Conservation (phyloP, 768 basidiomycete species). For the Filobasidium floriforme region DNA sequence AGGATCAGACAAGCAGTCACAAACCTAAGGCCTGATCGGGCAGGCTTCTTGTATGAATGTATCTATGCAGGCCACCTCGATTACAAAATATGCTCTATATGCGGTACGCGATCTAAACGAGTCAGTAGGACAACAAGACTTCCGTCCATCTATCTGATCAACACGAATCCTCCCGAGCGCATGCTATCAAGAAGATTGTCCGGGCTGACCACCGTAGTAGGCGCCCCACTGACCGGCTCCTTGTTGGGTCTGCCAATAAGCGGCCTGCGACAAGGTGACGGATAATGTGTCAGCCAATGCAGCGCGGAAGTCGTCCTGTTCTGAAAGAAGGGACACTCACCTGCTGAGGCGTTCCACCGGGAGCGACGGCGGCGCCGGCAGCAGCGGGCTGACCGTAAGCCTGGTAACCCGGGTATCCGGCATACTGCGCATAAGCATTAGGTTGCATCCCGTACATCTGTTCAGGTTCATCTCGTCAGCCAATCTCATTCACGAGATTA, state of each 20-base stretch:
- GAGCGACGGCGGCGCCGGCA: neutral
- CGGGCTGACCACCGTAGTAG: slow-evolving; percentile 25
- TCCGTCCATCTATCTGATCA: too few relatives aligned
- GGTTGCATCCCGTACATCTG: slow-evolving; percentile 89
- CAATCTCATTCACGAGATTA: too few relatives aligned
- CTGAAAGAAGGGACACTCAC: slow-evolving; percentile 1
- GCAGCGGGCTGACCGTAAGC: slow-evolving; percentile 5
- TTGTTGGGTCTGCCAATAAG: slow-evolving; percentile 14
- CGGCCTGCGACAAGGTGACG: neutral
- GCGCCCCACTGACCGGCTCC: slow-evolving; percentile 21
- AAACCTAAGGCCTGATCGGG: too few relatives aligned
- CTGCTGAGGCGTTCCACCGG: neutral
- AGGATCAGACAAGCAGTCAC: too few relatives aligned
- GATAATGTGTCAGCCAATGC: too few relatives aligned
- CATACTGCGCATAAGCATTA: slow-evolving; percentile 63
- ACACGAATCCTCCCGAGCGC: too few relatives aligned
- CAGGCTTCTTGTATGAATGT: too few relatives aligned
- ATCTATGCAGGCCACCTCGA: too few relatives aligned
- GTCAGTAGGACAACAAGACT: too few relatives aligned
- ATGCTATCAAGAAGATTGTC: neutral
- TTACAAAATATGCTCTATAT: too few relatives aligned
- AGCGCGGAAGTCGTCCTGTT: too few relatives aligned
- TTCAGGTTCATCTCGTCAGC: slow-evolving; percentile 43
- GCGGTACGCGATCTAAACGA: too few relatives aligned
- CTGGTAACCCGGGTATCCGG: slow-evolving; percentile 52